phyloP scores from a whole-genome alignment of 2,329 filamentous ascomycete genomes.

The Epichloe bromicola region DNA sequence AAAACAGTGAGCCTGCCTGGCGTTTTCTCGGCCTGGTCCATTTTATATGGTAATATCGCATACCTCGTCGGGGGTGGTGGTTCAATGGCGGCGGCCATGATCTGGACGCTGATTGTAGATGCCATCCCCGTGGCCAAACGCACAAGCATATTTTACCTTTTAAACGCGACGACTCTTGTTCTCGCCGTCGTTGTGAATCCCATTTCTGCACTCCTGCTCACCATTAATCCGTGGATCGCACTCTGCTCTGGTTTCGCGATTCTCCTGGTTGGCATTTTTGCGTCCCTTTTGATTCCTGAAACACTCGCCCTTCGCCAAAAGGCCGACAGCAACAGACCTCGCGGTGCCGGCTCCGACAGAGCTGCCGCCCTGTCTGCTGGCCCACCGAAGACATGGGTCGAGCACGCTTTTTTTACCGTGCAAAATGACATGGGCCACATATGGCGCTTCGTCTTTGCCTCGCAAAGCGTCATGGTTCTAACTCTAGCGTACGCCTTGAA shows the following conservation, averaged over 20 bases:
- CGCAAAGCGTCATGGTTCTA: constrained; percentile 25
- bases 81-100: constrained; percentile 27
- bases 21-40: constrained; percentile 25
- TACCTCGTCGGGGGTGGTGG: constrained; percentile 29
- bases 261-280: constrained; percentile 15
- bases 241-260: constrained; percentile 22
- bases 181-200: constrained; percentile 28
- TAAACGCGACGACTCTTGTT: constrained; percentile 23
- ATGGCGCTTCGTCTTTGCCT: constrained; percentile 26
- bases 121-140: constrained; percentile 24
- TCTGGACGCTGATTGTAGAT: constrained; percentile 33
- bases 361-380: background rate
- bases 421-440: constrained; percentile 22
- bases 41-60: constrained; percentile 21
- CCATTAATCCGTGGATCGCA: constrained; percentile 26
- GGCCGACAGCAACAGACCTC: constrained; percentile 13
- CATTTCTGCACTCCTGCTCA: constrained; percentile 27
- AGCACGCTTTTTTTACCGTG: constrained; percentile 14
- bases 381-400: constrained; percentile 5
- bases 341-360: constrained; percentile 5
- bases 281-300: constrained; percentile 27
- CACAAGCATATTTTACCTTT: constrained; percentile 28
- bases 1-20: too few species aligned
- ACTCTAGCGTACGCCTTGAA: constrained; percentile 19
- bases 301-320: constrained; percentile 24